A percentile compares a stretch with the other conserved stretches of the same genome.
These are phyloP conservation scores for Rutidosis leptorrhynchoides DNA, from an alignment of 129 eudicot genomes.

Conservation along the genomic window DNA sequence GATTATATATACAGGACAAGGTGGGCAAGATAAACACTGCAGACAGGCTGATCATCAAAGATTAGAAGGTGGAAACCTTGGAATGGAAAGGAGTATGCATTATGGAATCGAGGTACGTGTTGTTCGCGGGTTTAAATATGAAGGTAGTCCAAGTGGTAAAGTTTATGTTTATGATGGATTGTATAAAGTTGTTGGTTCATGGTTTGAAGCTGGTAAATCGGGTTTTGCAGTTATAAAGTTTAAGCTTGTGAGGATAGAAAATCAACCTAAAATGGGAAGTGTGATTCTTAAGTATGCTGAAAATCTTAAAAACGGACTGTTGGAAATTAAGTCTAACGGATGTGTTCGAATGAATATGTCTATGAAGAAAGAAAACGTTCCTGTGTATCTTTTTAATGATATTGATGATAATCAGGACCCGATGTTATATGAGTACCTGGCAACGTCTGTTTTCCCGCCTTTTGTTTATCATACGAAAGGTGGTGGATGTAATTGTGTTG, in stretches of 20 bases:
- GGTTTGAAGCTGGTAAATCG: constrained; percentile 66
- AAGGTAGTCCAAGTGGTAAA: constrained; percentile 40
- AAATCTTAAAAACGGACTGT: constrained; percentile 42
- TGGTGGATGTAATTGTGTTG: constrained; percentile 57
- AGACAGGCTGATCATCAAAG: constrained; percentile 65
- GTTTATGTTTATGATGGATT: constrained; percentile 78
- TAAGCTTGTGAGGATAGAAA: constrained; percentile 56
- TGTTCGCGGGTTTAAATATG: constrained; percentile 37
- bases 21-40: constrained; percentile 61
- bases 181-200: constrained; percentile 47
- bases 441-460: constrained; percentile 56
- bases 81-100: constrained; percentile 32
- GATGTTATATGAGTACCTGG: constrained; percentile 47
- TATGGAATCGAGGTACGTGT: constrained; percentile 37
- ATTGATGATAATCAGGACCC: constrained; percentile 64
- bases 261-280: constrained; percentile 76
- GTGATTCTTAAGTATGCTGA: constrained; percentile 43
- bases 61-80: constrained; percentile 56
- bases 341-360: constrained; percentile 57
- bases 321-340: constrained; percentile 49
- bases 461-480: constrained; percentile 38
- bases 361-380: constrained; percentile 50
- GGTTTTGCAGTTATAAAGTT: constrained; percentile 76
- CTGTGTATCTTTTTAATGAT: constrained; percentile 60
- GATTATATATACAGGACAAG: constrained; percentile 74